A percentile compares a stretch with the other conserved stretches of the same genome.
Evolutionary conservation across 1,139 yeast species (phyloP).

Genomic region (Yamadazyma epiphylla): DNA sequence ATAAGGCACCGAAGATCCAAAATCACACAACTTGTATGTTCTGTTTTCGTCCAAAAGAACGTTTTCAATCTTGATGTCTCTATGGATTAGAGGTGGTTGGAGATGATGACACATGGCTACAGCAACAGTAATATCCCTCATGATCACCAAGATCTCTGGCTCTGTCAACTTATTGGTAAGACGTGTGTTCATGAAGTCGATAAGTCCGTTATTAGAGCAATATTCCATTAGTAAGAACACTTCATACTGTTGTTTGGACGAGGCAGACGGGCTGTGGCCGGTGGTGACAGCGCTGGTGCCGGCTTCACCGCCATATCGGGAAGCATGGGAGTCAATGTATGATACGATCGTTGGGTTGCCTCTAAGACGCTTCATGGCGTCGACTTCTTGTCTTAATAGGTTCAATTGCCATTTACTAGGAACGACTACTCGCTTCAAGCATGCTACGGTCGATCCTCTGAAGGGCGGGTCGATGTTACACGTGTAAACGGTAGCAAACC

Average conservation of each 20-base stretch:
- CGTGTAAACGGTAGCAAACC: constrained; percentile 75
- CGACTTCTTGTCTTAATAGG: constrained; percentile 72
- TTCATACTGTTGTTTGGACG: constrained; percentile 68
- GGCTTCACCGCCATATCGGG: constrained; percentile 40
- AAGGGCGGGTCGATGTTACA: constrained; percentile 54
- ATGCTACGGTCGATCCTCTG: constrained; percentile 48
- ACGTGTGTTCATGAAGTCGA: constrained; percentile 93
- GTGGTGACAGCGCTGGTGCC: constrained; percentile 14
- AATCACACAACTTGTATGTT: constrained; percentile 68
- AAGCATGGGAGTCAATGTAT: constrained; percentile 92
- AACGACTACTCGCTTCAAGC: constrained; percentile 72
- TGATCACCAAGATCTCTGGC: constrained; percentile 74
- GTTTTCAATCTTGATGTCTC: constrained; percentile 81
- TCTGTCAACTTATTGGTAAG: constrained; percentile 78
- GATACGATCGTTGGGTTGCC: constrained; percentile 80
- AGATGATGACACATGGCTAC: constrained; percentile 86
- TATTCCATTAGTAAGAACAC: constrained; percentile 91
- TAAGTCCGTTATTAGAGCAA: constrained; percentile 80
- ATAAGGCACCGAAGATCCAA: constrained; percentile 70
- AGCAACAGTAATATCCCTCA: constrained; percentile 79
- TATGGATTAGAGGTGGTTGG: constrained; percentile 77
- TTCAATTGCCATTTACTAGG: constrained; percentile 69
- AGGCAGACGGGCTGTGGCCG: no score
- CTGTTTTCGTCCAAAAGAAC: constrained; percentile 58
- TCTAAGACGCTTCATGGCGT: constrained; percentile 74